These are phyloP conservation scores for Fusarium goolgardi DNA, from an alignment of 2,329 filamentous ascomycete species.

Conservation along the genomic window DNA sequence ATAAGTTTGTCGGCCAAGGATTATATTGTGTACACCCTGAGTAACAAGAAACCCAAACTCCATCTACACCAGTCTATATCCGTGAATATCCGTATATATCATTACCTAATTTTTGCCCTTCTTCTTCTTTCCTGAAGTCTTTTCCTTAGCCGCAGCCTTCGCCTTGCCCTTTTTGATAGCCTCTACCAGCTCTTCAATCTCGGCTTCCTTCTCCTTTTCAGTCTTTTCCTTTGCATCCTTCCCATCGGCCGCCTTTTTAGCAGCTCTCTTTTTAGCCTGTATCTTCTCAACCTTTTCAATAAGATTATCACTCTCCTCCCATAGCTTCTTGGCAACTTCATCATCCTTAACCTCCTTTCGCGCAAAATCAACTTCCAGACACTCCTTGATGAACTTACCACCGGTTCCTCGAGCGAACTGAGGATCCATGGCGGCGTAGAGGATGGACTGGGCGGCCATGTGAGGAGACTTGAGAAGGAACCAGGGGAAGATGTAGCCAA, in stretches of 20 bases:
- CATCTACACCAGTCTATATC: slow-evolving; percentile 35
- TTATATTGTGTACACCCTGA: neutral
- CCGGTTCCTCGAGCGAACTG: slow-evolving; percentile 72
- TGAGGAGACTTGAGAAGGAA: slow-evolving; percentile 85
- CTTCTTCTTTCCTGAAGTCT: slow-evolving; percentile 41
- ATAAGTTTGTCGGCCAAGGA: neutral
- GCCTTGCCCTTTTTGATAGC: slow-evolving; percentile 59
- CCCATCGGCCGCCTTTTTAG: slow-evolving; percentile 54
- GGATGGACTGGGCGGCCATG: slow-evolving; percentile 86
- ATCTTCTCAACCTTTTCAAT: slow-evolving; percentile 80
- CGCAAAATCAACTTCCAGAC: slow-evolving; percentile 77
- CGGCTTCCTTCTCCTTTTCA: slow-evolving; percentile 49
- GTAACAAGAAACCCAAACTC: slow-evolving; percentile 24
- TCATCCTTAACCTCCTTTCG: slow-evolving; percentile 83
- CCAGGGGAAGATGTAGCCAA: slow-evolving; percentile 86
- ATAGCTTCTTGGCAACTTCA: slow-evolving; percentile 82
- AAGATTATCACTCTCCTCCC: slow-evolving; percentile 88
- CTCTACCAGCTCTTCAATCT: slow-evolving; percentile 55
- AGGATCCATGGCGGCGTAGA: slow-evolving; percentile 87
- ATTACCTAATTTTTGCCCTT: slow-evolving; percentile 42
- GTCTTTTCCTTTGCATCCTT: slow-evolving; percentile 53
- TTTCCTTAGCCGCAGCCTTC: slow-evolving; percentile 41
- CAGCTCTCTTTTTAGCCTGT: slow-evolving; percentile 68
- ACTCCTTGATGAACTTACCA: slow-evolving; percentile 88
- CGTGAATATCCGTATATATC: slow-evolving; percentile 25